Evolutionary conservation across 768 basidiomycete species (phyloP), one percentile per base, ranked within the genome.

Genomic region (Boletus fagicola): DNA sequence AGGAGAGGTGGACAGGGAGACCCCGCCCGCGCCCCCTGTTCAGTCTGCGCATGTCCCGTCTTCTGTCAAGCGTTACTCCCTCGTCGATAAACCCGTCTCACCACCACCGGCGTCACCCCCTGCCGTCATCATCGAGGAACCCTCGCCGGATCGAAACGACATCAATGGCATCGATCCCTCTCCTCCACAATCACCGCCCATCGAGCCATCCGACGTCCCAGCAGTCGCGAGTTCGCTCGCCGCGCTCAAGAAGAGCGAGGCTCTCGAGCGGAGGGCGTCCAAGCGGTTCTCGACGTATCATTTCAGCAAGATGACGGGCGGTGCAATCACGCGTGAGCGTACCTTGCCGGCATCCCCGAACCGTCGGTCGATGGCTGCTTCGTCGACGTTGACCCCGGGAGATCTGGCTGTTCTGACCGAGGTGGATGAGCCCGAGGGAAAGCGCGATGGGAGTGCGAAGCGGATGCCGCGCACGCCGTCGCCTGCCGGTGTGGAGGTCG

Each of bases 231-330:
- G 84, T 65, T 89, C 92, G 6, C 80, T 98, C 11, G 93, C 92
- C 8, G 94, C 94, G 9, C 79, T 99, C 46, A 89, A 95, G 73
- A 86, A 88, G 65, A 86, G 83, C 50, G 94, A 95, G 62, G 81
- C 85, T 1, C 81, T 98, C 39, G 92, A 94, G 65, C 84, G 96
- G 22, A 81, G 96, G 46, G 96, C 96, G 18, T 94, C 92, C 22
- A 98, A 98, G 69, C 90, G 97, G 0, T 98, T 94, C 75, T 97
- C 94, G 43, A 87, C 87, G 2, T 98, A 96, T 70, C 92, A 94
- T 61, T 90, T 98, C 65, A 86, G 89, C 47, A 95, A 95, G 75
- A 95, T 98, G 88, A 87, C 92, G 4, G 85, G 87, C 16, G 76
- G 72, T 26, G 56, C 51, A 35, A 71, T 80, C 20, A 70, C 74